Conservation (phyloP, 768 basidiomycete species). For the Leucocoprinus birnbaumii region DNA sequence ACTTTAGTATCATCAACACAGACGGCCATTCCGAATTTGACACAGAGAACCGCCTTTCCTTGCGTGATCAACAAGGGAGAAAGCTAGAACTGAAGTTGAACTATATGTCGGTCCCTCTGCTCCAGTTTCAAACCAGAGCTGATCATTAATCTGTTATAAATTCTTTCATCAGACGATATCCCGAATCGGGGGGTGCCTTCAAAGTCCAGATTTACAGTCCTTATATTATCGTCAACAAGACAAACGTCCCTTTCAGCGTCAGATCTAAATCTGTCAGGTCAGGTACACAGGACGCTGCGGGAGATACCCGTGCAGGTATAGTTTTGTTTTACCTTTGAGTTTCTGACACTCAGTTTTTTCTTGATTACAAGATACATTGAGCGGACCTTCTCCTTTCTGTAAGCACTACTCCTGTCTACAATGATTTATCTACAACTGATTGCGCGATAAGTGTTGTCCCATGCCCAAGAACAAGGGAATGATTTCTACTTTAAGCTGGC, state of each 20-base stretch:
- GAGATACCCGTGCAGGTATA: conserved; percentile 64
- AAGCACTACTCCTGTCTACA: conserved; percentile 25
- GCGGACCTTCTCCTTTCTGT: conserved; percentile 77
- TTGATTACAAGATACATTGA: conserved; percentile 35
- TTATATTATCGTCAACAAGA: conserved; percentile 91
- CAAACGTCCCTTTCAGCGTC: conserved; percentile 77
- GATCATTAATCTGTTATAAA: neutral
- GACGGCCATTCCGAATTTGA: conserved; percentile 90
- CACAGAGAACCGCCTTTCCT: conserved; percentile 64
- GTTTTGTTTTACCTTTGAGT: too few relatives aligned
- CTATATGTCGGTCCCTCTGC: conserved; percentile 68
- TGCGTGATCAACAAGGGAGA: conserved; percentile 71
- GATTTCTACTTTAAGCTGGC: conserved; percentile 80
- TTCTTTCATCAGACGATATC: conserved; percentile 53
- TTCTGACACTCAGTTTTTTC: neutral
- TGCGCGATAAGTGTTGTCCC: conserved; percentile 71
- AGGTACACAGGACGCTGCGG: conserved; percentile 79
- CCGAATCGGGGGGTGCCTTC: conserved; percentile 92
- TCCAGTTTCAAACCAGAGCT: neutral
- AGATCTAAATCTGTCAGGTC: conserved; percentile 65
- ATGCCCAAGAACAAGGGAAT: conserved; percentile 74
- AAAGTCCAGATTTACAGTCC: conserved; percentile 94
- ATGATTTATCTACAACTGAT: neutral
- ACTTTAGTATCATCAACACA: conserved; percentile 96
- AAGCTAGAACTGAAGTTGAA: conserved; percentile 84